Base-by-base conservation (phyloP, 768 basidiomycete species). In the Podaxis sp. region DNA sequence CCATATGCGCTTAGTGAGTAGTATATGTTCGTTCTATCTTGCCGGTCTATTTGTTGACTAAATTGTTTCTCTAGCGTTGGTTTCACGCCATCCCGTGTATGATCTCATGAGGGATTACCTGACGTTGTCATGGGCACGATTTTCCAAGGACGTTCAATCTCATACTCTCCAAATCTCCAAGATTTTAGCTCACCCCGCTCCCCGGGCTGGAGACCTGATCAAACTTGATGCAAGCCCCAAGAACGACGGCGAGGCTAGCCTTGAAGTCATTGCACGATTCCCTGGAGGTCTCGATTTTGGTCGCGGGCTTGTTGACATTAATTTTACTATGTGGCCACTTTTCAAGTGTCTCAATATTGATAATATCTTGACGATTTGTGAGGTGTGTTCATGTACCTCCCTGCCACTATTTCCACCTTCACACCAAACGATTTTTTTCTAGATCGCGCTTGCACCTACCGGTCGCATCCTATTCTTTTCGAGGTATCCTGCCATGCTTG, bases 291-390 rank as follows among this genome's bases (percentile, higher is more conserved):
- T 96, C 51, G 95, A 96, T 74, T 95, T 96, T 69, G 93, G 95
- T 28, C 84, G 88, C 48, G 95, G 95, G 0, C 79, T 96, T 53
- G 92, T 96, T 38, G 93, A 96, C 67, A 92, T 95, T 71, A 96
- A 96, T 75, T 95, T 96, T 71, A 95, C 94, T 42, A 92, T 97
- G 86, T 99, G 95, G 94, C 96, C 96, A 1, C 72, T 99, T 55
- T 97, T 98, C 82, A 91, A 95, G 72, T 90, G 90, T 63, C 75
- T 98, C 64, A 95, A 94, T 68, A 86, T 96, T 60, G 96, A 97
- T 72, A 95, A 96, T 68, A 91, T 99, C 65, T 77, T 99, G 64
- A 95, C 93, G 6, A 89, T 93, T 61, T 94, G 93, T 70, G 96
- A 99, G 83, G 92, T 91, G 68, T 3, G 73, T 64, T 39, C 15